Percentiles rank a stretch among this genome's conserved stretches.
phyloP scores from a whole-genome alignment of 2,329 filamentous ascomycete genomes.

The Sporothrix euskadiensis region DNA sequence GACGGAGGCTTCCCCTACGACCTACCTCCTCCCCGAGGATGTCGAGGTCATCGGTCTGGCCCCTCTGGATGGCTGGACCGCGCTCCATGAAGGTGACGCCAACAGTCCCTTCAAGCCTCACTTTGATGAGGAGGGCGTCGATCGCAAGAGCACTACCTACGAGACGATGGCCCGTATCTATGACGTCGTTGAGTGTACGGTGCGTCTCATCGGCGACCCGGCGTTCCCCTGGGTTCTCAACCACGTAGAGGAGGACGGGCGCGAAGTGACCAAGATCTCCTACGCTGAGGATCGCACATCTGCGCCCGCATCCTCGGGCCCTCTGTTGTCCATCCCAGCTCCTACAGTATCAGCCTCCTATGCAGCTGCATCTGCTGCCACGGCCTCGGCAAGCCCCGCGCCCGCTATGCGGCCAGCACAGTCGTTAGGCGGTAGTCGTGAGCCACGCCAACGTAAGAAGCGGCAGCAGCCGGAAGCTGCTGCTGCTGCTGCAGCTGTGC shows the following conservation, averaged over 20 bases:
- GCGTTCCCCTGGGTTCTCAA: slow-evolving; percentile 31
- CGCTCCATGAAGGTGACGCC: slow-evolving; percentile 24
- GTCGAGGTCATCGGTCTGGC: slow-evolving; percentile 48
- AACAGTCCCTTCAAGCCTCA: slow-evolving; percentile 28
- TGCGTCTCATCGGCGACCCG: slow-evolving; percentile 29
- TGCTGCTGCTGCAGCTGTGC: background rate
- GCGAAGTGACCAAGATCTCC: slow-evolving; percentile 27
- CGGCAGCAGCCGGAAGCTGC: background rate
- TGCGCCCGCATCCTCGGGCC: background rate
- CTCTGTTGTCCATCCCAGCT: background rate
- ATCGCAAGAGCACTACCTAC: slow-evolving; percentile 22
- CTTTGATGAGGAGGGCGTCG: slow-evolving; percentile 30
- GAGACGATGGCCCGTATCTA: slow-evolving; percentile 34
- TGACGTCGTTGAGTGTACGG: slow-evolving; percentile 33
- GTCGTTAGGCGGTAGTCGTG: background rate
- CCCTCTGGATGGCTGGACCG: slow-evolving; percentile 40
- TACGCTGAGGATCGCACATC: slow-evolving; percentile 26
- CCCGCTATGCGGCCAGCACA: background rate
- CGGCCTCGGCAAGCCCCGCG: background rate
- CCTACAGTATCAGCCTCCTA: background rate
- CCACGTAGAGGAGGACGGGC: slow-evolving; percentile 21
- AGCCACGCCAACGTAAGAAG: background rate
- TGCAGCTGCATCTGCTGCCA: background rate
- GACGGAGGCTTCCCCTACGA: slow-evolving; percentile 44
- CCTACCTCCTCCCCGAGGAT: slow-evolving; percentile 56